Conservation (phyloP, 257 asterid genomes). For the Scutellaria minor region DNA sequence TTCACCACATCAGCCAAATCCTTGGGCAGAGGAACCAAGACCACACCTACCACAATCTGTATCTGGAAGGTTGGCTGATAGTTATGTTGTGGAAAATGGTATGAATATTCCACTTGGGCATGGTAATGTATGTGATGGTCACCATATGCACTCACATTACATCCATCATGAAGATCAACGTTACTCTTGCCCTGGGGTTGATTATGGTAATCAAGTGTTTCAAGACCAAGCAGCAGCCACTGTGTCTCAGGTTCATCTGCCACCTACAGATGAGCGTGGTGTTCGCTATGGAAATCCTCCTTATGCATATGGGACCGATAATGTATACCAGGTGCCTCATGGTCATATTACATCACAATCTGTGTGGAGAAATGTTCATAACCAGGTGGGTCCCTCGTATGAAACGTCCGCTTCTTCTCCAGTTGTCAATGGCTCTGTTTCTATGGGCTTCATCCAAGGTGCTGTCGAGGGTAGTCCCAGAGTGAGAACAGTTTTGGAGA, state of each 20-base stretch:
- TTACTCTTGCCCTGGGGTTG: conserved; percentile 58
- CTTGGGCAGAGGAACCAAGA: conserved; percentile 68
- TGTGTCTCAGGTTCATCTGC: conserved; percentile 61
- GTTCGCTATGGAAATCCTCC: conserved; percentile 64
- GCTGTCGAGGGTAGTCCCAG: conserved; percentile 61
- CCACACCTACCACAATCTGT: conserved; percentile 57
- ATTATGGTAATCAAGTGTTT: conserved; percentile 62
- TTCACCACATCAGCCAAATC: conserved; percentile 61
- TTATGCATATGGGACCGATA: conserved; percentile 65
- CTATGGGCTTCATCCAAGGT: conserved; percentile 60
- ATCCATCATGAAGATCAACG: conserved; percentile 73
- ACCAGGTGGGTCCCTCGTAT: conserved; percentile 58
- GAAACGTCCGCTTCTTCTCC: conserved; percentile 64
- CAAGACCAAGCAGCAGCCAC: conserved; percentile 62
- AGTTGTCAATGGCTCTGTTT: conserved; percentile 60
- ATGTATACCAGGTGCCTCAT: conserved; percentile 63
- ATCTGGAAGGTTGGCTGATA: conserved; percentile 64
- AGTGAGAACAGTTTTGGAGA: conserved; percentile 59
- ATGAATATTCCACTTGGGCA: conserved; percentile 54
- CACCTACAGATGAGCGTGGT: conserved; percentile 67
- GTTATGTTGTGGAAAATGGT: conserved; percentile 62
- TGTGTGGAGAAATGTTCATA: conserved; percentile 75
- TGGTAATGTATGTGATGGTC: conserved; percentile 61
- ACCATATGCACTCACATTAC: conserved; percentile 58
- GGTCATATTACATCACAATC: conserved; percentile 65